Percentiles rank a stretch among this genome's conserved stretches.
Conservation (phyloP, 2,329 filamentous ascomycete species). For the Ciborinia camelliae region DNA sequence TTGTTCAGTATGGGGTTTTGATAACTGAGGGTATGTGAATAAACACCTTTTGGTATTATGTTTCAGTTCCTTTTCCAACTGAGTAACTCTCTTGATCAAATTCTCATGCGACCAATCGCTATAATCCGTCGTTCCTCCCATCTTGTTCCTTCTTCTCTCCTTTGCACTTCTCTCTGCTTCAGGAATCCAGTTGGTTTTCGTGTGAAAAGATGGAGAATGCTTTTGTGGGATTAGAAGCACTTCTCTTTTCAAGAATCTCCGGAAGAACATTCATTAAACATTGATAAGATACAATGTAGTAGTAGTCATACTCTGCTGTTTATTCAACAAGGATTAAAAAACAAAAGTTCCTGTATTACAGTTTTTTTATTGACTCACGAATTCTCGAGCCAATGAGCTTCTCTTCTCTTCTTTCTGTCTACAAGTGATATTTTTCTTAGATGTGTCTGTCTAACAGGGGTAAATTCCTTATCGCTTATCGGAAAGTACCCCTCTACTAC, state of each 20-base stretch:
- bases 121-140: conserved; percentile 47
- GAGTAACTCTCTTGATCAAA: conserved; percentile 64
- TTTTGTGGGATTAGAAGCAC: conserved; percentile 1
- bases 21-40: neutral
- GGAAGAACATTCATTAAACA: conserved; percentile 11
- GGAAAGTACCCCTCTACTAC: neutral
- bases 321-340: too few species aligned
- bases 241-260: neutral
- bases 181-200: neutral
- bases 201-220: neutral
- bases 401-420: neutral
- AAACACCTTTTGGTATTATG: conserved; percentile 42
- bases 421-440: conserved; percentile 1
- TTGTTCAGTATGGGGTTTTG: neutral
- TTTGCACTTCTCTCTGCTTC: conserved; percentile 16
- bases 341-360: too few species aligned
- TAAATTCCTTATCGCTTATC: conserved; percentile 19
- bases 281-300: too few species aligned
- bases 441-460: neutral
- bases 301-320: too few species aligned
- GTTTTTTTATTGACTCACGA: conserved; percentile 9
- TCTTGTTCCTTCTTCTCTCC: conserved; percentile 15
- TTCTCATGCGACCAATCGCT: conserved; percentile 64
- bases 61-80: conserved; percentile 64
- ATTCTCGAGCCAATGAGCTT: conserved; percentile 11